Conservation (phyloP, 345 rosid species). For the Pugionium dolabratum region DNA sequence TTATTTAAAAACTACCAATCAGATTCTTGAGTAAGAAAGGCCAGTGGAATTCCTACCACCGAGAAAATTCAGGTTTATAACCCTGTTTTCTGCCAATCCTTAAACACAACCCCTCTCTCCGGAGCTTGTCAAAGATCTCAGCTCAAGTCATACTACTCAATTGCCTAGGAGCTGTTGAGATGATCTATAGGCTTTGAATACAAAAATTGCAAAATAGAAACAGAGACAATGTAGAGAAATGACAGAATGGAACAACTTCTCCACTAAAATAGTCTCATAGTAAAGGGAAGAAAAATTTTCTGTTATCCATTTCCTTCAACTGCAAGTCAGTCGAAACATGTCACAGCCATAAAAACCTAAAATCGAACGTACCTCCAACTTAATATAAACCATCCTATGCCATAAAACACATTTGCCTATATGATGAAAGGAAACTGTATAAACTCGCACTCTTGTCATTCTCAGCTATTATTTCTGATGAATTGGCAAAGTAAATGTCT, state of each 20-base stretch:
- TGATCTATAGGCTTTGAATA: not conserved
- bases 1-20: not conserved
- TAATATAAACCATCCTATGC: not conserved
- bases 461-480: not conserved
- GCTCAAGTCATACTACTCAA: constrained; percentile 10
- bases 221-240: not conserved
- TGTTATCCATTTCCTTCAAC: not conserved
- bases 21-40: not conserved
- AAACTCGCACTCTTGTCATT: not conserved
- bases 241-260: not conserved
- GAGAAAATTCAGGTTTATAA: not conserved
- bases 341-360: not conserved
- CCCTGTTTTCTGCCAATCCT: not conserved
- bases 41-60: not conserved
- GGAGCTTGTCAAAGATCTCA: not conserved
- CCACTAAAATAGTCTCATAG: not conserved
- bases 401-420: not conserved
- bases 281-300: not conserved
- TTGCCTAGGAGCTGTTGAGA: not conserved
- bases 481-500: not conserved
- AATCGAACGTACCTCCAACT: not conserved
- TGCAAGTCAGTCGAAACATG: not conserved
- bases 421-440: not conserved
- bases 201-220: not conserved
- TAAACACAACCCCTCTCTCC: constrained; percentile 11